Base-by-base conservation (phyloP, 2,329 filamentous ascomycete genomes). In the Cladosporium phlei region DNA sequence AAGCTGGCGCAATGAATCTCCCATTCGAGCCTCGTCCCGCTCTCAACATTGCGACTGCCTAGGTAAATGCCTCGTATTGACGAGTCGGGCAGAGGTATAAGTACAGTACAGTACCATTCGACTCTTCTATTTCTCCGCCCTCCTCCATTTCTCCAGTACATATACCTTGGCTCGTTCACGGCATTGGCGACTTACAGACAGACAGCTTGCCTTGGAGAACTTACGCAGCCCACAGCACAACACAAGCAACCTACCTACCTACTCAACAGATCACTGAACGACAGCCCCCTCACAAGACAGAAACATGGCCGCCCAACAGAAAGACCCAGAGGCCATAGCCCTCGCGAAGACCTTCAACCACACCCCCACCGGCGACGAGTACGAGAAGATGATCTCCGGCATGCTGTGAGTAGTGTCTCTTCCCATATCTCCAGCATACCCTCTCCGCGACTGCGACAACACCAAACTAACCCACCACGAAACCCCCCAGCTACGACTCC, bases 341-440 rank as follows among this genome's bases (percentile, higher is more conserved):
- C 62, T 66, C 20, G 75, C 77, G 12, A 73, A 67, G 53, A 67
- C 66, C 25, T 61, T 79, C 9, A 64, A 71, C 8, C 71, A 79
- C 50, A 66, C 75, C 2, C 78, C 77, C 0, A 77, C 74, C 69
- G 75, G 76, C 49, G 78, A 81, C 6, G 74, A 81, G 50, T 83
- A 81, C 45, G 77, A 82, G 57, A 78, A 76, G 57, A 82, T 83
- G 78, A 77, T 83, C 38, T 82, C 77, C 0, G 78, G 79, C 21
- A 77, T 82, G 68, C 67, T 81, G 42, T 45, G 12, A 37, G 42
- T 45, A 25, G 9, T n/a, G n/a, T n/a, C n/a, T n/a, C n/a, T n/a
- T n/a, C n/a, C n/a, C n/a, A n/a, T n/a, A n/a, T n/a, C n/a, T n/a
- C n/a, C n/a, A n/a, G n/a, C n/a, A n/a, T n/a, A n/a, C n/a, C n/a